Base-by-base conservation (phyloP, 2,329 filamentous ascomycete genomes). In the Aspergillus sp. region DNA sequence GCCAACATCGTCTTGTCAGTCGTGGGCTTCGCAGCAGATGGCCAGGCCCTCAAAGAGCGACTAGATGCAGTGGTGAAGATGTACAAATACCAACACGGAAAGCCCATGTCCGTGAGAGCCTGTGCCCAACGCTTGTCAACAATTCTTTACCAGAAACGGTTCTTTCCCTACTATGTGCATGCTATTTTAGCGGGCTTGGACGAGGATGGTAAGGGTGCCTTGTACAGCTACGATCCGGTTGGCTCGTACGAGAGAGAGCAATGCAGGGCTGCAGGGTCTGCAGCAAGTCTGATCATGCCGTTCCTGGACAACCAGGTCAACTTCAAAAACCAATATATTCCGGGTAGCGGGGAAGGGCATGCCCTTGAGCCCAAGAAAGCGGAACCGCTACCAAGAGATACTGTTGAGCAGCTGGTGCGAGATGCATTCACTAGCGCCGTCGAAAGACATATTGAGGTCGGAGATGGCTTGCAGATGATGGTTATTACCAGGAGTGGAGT, bases 231-330 rank as follows among this genome's bases (percentile, higher is more conserved):
- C 81, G 95, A 99, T 75, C 95, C 95, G 1, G 95, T 99, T 44
- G 95, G 95, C 69, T 96, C 91, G 76, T 99, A 98, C 80, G 95
- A 99, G 84, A 84, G 95, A 67, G 95, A 99, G 81, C 91, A 96
- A 81, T 97, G 93, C 81, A 88, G 94, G 66, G 93, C 95, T 38
- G 95, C 91, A 44, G 95, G 95, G 70, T 93, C 95, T 13, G 93
- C 93, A 19, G 90, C 92, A 57, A 95, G 91, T 72, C 81, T 99
- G 78, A 99, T 99, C 80, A 99, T 97, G 91, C 95, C 95, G 1
- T 99, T 99, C 84, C 81, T 99, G 73, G 95, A 99, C 79, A 99
- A 99, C 78, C 96, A 99, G 81, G 95, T 99, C 82, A 98, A 98
- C 82, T 94, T 94, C 84, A 99, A 97, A 86, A 99, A 99, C 78